Evolutionary conservation across 177 flowering plant genomes (phyloP), one percentile per base, ranked within the genome.

Genomic region (Tripterygium wilfordii): DNA sequence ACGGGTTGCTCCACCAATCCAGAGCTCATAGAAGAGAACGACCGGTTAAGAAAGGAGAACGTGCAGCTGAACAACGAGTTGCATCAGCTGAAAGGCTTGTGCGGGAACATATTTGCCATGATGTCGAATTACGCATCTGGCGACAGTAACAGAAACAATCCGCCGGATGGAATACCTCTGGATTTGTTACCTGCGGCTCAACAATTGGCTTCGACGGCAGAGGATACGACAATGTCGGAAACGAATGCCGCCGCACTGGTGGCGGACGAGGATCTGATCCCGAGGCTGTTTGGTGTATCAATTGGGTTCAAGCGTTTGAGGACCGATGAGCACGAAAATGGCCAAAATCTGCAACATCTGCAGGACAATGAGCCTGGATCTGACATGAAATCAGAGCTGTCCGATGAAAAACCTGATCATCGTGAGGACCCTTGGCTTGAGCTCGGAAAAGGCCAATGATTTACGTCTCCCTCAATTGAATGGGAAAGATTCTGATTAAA

Each of bases 1-100:
- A 56, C 69, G 2, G 63, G 64, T 49, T 60, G 74, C 51, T 45
- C 48, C 8, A 69, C 66, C 17, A 38, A 78, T 51, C 62, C 78
- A 8, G 94, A 76, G 58, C 61, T 85, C 13, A 18, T 74, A 13
- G 86, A 79, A 17, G 89, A 85, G 70, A 85, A 85, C 63, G 88
- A 78, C 15, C 60, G 78, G 48, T 59, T 85, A 22, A 64, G 79
- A 54, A 74, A 51, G 24, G 83, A 77, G 59, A 82, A 85, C 60
- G 19, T 31, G 35, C 61, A 60, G 9, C 65, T 82, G 16, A 54
- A 36, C 16, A 75, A 65, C 10, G 88, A 85, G 53, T 54, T 85
- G 35, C 35, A 58, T 33, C 89, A 77, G 58, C 51, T 82, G 69
- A 70, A 70, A 54, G 64, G 60, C 14, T 58, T 85, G 24, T 85